phyloP scores from a whole-genome alignment of 495 filamentous ascomycete species.

The Mycothermus thermophilus region DNA sequence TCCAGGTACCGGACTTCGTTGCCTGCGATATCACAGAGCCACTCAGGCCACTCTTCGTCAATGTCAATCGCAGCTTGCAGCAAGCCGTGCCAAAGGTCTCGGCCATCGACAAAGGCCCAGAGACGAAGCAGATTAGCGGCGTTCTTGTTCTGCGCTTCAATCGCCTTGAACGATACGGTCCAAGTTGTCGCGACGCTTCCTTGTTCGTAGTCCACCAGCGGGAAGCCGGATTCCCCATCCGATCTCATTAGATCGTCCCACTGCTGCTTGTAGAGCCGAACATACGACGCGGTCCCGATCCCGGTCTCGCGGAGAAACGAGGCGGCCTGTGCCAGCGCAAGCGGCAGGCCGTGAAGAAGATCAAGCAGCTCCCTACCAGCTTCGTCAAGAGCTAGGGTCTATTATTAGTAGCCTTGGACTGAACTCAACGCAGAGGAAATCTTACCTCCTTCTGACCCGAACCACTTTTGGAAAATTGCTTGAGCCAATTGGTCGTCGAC shows the following conservation, averaged over 20 bases:
- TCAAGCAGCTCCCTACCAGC: conserved; percentile 6
- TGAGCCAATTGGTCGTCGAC: conserved; percentile 5
- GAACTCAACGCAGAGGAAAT: conserved; percentile 1
- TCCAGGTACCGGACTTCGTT: conserved; percentile 17
- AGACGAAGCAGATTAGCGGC: conserved; percentile 23
- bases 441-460: conserved; percentile 5
- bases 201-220: conserved; percentile 12
- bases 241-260: conserved; percentile 24
- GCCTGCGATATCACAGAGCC: conserved; percentile 17
- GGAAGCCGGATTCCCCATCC: conserved; percentile 6
- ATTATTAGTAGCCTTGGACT: conserved; percentile 4
- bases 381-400: conserved; percentile 5
- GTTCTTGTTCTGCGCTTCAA: conserved; percentile 14
- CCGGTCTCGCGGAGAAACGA: conserved; percentile 26
- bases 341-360: conserved; percentile 28
- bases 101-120: conserved; percentile 22
- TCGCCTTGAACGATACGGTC: conserved; percentile 18
- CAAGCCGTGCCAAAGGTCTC: conserved; percentile 18
- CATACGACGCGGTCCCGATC: conserved; percentile 15
- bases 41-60: conserved; percentile 10
- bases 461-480: conserved; percentile 8
- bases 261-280: conserved; percentile 27
- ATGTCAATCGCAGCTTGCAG: conserved; percentile 7
- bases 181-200: conserved; percentile 15
- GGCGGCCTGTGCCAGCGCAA: conserved; percentile 31